Evolutionary conservation across 179 eudicot genomes (phyloP), one percentile per base, ranked within the genome.

Genomic region (Nepenthes alata): DNA sequence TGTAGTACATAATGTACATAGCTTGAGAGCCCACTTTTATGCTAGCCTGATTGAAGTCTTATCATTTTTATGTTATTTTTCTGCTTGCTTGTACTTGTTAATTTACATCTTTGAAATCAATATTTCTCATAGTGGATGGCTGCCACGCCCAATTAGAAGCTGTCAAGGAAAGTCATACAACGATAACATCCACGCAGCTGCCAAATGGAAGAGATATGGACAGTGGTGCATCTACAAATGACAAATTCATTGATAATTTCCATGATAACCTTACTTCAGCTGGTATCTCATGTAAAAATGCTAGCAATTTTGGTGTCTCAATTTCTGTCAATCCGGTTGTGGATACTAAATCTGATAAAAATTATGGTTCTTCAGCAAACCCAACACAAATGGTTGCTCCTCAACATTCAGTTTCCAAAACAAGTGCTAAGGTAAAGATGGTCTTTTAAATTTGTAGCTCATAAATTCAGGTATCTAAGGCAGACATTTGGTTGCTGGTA

Each of bases 341-440:
- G 47, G 58, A 66, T 69, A 64, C 10, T 41, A 66, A 51, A 47
- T 68, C 78, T 38, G 77, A 71, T 54, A 74, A 71, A 48, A 5
- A 61, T 53, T 62, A 55, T 58, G 71, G 69, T 66, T 64, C 25
- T 25, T 25, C 81, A 51, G 62, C 76, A 58, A 55, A 65, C 66
- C 62, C 79, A 61, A 53, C 65, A 36, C 55, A 61, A 60, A 69
- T 56, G 61, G 64, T 63, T 60, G 69, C 67, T 78, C 65, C 80
- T 39, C 81, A 74, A 73, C 59, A 65, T 47, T 72, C 81, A 49
- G 72, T 63, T 59, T 36, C 64, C 14, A 79, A 57, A 52, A 70
- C 47, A 61, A 64, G 71, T 60, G 62, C 74, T 8, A 86, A 84
- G 91, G 96, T 91, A 80, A 60, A 65, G 39, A 59, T 62, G 34